A percentile compares a stretch with the other conserved stretches of the same genome.
Evolutionary conservation across 1,284 basidiomycete genomes (phyloP).

Genomic region (Dichomitus squalens): DNA sequence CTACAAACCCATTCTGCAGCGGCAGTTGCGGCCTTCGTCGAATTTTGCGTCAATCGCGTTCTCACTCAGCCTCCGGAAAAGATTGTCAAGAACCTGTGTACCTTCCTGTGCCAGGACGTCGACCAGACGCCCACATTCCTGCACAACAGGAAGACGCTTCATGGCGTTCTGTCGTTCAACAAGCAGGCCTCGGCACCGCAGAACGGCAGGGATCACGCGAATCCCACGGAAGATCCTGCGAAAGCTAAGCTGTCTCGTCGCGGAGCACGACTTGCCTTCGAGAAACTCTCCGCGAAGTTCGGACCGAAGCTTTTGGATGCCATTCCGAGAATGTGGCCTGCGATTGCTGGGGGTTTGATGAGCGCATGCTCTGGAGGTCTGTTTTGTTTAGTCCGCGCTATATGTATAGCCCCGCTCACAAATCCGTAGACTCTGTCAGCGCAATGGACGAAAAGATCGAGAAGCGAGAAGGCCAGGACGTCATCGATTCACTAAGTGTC

Average conservation of each 20-base stretch:
- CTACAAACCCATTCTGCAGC: constrained; percentile 90
- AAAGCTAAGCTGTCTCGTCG: constrained; percentile 70
- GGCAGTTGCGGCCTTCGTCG: constrained; percentile 87
- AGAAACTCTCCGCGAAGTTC: constrained; percentile 79
- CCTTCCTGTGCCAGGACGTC: constrained; percentile 93
- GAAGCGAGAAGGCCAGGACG: constrained; percentile 82
- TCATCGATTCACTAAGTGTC: constrained; percentile 93
- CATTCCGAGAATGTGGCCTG: constrained; percentile 94
- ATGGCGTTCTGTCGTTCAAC: constrained; percentile 82
- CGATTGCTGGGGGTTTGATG: constrained; percentile 81
- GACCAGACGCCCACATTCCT: constrained; percentile 90
- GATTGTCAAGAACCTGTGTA: constrained; percentile 97
- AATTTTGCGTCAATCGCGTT: constrained; percentile 77
- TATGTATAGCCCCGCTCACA: neutral
- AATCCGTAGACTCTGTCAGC: constrained; percentile 49
- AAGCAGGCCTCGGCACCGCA: constrained; percentile 24
- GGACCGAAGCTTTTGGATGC: constrained; percentile 72
- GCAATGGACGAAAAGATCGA: constrained; percentile 67
- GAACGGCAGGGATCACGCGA: constrained; percentile 50
- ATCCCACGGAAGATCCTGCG: constrained; percentile 45
- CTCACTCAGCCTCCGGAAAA: constrained; percentile 79
- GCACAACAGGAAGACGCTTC: constrained; percentile 55
- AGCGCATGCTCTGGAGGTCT: constrained; percentile 69
- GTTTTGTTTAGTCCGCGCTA: constrained; percentile 20
- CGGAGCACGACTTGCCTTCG: constrained; percentile 87